Conservation (phyloP, 2,329 filamentous ascomycete genomes). For the Eutypa lata region DNA sequence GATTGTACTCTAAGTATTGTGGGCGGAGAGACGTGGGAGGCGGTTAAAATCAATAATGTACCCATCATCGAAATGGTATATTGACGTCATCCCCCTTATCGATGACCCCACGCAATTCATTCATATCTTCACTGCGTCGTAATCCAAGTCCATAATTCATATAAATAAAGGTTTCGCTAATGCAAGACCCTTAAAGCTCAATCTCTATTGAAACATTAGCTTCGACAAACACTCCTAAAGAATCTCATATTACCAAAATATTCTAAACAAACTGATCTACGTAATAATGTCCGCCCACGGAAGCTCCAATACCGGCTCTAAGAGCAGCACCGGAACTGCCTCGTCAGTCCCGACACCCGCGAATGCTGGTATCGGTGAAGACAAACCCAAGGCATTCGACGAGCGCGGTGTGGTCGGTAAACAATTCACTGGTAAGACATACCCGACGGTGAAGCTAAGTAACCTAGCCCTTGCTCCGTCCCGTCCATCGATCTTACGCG, state of each 20-base stretch:
- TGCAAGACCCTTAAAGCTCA: background rate
- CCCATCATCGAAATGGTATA: background rate
- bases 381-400: conserved; percentile 42
- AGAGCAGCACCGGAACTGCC: conserved; percentile 24
- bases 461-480: too few species aligned
- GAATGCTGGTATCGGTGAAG: conserved; percentile 25
- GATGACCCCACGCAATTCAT: too few species aligned
- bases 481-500: background rate
- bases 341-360: conserved; percentile 26
- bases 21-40: background rate
- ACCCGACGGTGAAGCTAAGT: too few species aligned
- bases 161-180: background rate
- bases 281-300: conserved; percentile 25
- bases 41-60: too few species aligned
- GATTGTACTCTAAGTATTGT: too few species aligned
- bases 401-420: conserved; percentile 50
- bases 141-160: background rate
- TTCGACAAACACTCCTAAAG: background rate
- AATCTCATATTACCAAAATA: too few species aligned
- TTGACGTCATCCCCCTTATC: background rate
- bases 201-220: background rate
- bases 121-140: too few species aligned
- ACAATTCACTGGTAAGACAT: conserved; percentile 50
- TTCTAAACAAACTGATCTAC: background rate
- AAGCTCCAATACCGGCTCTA: conserved; percentile 29